Evolutionary conservation across 345 rosid genomes (phyloP).

Genomic region (Microthlaspi erraticum): DNA sequence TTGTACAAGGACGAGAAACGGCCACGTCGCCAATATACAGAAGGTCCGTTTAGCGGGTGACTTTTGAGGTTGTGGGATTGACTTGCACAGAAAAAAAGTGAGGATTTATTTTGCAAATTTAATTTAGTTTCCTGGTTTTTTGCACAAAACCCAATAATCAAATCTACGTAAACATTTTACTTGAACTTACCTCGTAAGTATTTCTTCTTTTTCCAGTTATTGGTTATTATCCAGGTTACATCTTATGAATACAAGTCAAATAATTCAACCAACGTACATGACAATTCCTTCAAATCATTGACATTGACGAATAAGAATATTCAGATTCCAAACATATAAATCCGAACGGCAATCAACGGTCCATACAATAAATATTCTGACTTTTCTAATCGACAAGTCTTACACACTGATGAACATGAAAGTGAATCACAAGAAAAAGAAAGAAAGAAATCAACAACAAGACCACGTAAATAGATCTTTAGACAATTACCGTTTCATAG

Average conservation of each 20-base stretch:
- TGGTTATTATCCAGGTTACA: neutral
- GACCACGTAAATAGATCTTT: neutral
- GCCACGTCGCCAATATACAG: too few relatives aligned
- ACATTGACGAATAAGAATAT: neutral
- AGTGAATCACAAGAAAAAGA: neutral
- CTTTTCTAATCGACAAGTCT: slow-evolving; percentile 33
- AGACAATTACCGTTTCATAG: slow-evolving; percentile 28
- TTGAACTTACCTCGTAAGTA: neutral
- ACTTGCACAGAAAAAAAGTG: too few relatives aligned
- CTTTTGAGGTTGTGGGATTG: too few relatives aligned
- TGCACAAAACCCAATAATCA: too few relatives aligned
- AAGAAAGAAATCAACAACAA: neutral
- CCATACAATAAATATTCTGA: slow-evolving; percentile 21
- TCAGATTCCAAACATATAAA: slow-evolving; percentile 27
- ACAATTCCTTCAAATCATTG: slow-evolving; percentile 11
- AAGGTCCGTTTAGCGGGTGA: too few relatives aligned
- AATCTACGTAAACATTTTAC: neutral
- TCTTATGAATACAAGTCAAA: neutral
- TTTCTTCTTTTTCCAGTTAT: neutral
- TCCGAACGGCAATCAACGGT: slow-evolving; percentile 15
- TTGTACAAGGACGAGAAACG: too few relatives aligned
- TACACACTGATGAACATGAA: slow-evolving; percentile 30
- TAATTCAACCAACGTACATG: neutral
- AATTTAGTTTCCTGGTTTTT: too few relatives aligned
- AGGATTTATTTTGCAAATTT: too few relatives aligned